phyloP scores from a whole-genome alignment of 768 basidiomycete species.

The Termitomyces sp. region DNA sequence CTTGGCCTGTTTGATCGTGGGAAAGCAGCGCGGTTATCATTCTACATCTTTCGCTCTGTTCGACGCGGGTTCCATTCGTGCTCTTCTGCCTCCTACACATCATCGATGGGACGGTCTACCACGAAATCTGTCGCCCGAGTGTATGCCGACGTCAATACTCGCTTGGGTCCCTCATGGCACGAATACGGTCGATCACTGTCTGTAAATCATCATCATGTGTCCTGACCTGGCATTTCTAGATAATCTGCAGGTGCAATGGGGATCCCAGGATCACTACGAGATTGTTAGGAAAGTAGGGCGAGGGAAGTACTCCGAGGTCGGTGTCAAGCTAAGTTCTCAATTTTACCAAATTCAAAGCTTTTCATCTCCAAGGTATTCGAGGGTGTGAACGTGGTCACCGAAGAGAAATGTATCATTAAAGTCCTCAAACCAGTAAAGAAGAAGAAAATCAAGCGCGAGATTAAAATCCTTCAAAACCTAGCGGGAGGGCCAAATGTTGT shows the following conservation, averaged over 20 bases:
- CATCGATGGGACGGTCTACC: constrained; percentile 65
- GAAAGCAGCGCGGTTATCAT: constrained; percentile 22
- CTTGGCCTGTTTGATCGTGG: constrained; percentile 20
- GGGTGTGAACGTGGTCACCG: constrained; percentile 86
- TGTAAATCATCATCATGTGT: constrained; percentile 13
- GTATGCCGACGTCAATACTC: constrained; percentile 85
- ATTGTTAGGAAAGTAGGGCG: constrained; percentile 95
- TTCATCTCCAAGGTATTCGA: constrained; percentile 70
- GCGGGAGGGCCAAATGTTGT: constrained; percentile 96
- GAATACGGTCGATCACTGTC: constrained; percentile 74
- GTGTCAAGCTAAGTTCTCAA: constrained; percentile 15
- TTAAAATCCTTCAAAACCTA: constrained; percentile 96
- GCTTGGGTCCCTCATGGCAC: constrained; percentile 88
- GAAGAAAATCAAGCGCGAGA: constrained; percentile 99
- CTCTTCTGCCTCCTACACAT: constrained; percentile 6
- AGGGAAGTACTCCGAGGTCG: constrained; percentile 93
- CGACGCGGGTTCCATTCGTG: constrained; percentile 11
- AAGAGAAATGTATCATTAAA: constrained; percentile 97
- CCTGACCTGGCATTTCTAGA: constrained; percentile 45
- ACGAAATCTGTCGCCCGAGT: constrained; percentile 82
- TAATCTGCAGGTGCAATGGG: constrained; percentile 97
- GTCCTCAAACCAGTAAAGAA: constrained; percentile 99
- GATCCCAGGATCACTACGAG: constrained; percentile 95
- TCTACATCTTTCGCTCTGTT: constrained; percentile 12
- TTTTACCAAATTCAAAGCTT: constrained; percentile 12